Evolutionary conservation across 2,329 filamentous ascomycete species (phyloP).

Genomic region (Raffaelea albimanens): DNA sequence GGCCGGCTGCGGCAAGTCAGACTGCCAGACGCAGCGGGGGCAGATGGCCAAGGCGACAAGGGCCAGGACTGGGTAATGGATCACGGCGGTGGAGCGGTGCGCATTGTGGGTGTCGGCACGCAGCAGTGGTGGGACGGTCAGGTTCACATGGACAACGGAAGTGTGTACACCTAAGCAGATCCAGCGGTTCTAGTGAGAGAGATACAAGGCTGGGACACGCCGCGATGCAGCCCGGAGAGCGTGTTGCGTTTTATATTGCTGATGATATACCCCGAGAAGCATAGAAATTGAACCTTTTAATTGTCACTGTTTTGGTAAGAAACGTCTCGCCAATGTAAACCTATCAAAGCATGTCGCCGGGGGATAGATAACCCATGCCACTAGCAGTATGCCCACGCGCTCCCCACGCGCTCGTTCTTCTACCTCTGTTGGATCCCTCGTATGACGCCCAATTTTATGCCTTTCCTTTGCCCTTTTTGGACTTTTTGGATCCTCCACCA

Average conservation of each 20-base stretch:
- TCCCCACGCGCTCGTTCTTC: too few species aligned
- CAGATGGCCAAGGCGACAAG: slow-evolving; percentile 27
- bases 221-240: too few species aligned
- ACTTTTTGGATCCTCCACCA: slow-evolving; percentile 13
- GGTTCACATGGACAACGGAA: slow-evolving; percentile 23
- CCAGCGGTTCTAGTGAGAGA: too few species aligned
- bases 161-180: too few species aligned
- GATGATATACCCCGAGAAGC: slow-evolving; percentile 4
- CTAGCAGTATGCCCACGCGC: too few species aligned
- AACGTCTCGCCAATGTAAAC: too few species aligned
- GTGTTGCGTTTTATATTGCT: slow-evolving; percentile 1
- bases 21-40: slow-evolving; percentile 37
- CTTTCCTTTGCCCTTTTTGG: slow-evolving; percentile 20
- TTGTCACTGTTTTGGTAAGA: too few species aligned
- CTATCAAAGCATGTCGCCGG: too few species aligned
- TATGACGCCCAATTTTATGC: background rate
- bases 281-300: background rate
- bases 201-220: too few species aligned
- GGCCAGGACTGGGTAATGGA: background rate
- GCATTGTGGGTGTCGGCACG: slow-evolving; percentile 37
- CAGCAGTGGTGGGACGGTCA: slow-evolving; percentile 44
- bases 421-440: too few species aligned
- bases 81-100: slow-evolving; percentile 27
- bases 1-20: slow-evolving; percentile 38
- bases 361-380: too few species aligned